Evolutionary conservation across 2,329 filamentous ascomycete species (phyloP).

Genomic region (Ampelomyces quisqualis): DNA sequence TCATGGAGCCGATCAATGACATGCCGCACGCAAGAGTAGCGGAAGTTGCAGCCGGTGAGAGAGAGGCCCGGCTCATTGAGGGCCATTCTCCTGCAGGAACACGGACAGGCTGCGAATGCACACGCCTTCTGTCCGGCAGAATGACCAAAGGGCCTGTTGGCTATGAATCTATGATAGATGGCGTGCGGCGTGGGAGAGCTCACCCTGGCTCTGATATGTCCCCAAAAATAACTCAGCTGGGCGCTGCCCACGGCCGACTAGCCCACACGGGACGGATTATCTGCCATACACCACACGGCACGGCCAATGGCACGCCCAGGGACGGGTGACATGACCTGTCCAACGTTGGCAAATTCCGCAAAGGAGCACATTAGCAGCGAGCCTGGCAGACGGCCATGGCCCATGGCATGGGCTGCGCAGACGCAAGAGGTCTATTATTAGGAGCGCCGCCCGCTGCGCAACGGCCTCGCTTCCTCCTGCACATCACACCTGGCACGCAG

Average conservation of each 20-base stretch:
- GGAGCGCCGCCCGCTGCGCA: constrained; percentile 23
- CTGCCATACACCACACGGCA: constrained; percentile 4
- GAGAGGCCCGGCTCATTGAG: constrained; percentile 15
- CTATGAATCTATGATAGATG: no score
- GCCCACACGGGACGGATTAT: constrained; percentile 7
- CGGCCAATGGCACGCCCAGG: constrained; percentile 11
- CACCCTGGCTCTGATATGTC: constrained; percentile 22
- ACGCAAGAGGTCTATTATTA: constrained; percentile 32
- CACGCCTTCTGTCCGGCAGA: constrained; percentile 12
- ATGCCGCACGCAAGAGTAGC: constrained; percentile 18
- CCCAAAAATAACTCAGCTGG: constrained; percentile 35
- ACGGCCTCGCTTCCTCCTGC: constrained; percentile 29
- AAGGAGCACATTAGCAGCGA: constrained; percentile 23
- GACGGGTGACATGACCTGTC: constrained; percentile 5
- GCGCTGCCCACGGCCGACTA: constrained; percentile 9
- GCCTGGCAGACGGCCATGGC: constrained; percentile 11
- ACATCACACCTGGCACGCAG: constrained; percentile 32
- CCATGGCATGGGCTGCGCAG: constrained; percentile 26
- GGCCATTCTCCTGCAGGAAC: constrained; percentile 14
- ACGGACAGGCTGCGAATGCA: constrained; percentile 11
- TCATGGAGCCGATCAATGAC: no score
- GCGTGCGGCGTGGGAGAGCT: constrained; percentile 5
- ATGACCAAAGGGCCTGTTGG: constrained; percentile 3
- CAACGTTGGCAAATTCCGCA: constrained; percentile 14
- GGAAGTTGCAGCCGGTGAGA: constrained; percentile 15